These are phyloP conservation scores for Heimioporus sp. DNA, from an alignment of 768 basidiomycete species.

Conservation along the genomic window DNA sequence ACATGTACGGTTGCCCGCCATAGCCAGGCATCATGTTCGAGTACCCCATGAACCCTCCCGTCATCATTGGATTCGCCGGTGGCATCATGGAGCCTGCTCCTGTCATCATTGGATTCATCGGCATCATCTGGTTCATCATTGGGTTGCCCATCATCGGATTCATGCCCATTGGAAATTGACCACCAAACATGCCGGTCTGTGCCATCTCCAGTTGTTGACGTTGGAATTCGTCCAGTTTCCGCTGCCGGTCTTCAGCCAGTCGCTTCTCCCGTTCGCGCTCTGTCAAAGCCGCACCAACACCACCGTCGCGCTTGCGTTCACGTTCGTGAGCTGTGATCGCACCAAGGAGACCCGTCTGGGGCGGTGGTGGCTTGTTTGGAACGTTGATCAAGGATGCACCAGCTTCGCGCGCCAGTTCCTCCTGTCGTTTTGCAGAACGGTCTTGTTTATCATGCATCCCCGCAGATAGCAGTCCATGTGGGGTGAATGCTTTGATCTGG, in stretches of 20 bases:
- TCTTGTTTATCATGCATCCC: constrained; percentile 96
- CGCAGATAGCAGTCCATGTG: constrained; percentile 91
- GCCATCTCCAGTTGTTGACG: constrained; percentile 88
- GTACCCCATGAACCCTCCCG: constrained; percentile 47
- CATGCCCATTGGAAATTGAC: constrained; percentile 41
- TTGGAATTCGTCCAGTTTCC: constrained; percentile 89
- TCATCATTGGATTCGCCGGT: constrained; percentile 48
- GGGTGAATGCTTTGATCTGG: constrained; percentile 92
- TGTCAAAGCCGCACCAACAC: constrained; percentile 90
- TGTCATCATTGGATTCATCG: constrained; percentile 57
- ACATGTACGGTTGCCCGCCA: constrained; percentile 74
- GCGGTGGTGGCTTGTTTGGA: constrained; percentile 91
- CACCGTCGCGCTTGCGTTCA: constrained; percentile 92
- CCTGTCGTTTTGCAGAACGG: constrained; percentile 92
- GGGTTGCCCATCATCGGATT: constrained; percentile 77
- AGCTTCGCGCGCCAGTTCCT: constrained; percentile 88
- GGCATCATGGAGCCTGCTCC: constrained; percentile 51
- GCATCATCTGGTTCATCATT: constrained; percentile 50
- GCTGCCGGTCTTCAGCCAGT: constrained; percentile 87
- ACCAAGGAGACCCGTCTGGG: constrained; percentile 92
- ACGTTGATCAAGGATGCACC: constrained; percentile 94
- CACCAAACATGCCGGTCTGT: constrained; percentile 74
- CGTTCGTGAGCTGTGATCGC: constrained; percentile 95
- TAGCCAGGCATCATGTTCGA: constrained; percentile 40
- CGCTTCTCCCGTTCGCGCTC: constrained; percentile 94